Evolutionary conservation across 305 asterid species (phyloP), one percentile per base, ranked within the genome.

Genomic region (Rubia balearica): DNA sequence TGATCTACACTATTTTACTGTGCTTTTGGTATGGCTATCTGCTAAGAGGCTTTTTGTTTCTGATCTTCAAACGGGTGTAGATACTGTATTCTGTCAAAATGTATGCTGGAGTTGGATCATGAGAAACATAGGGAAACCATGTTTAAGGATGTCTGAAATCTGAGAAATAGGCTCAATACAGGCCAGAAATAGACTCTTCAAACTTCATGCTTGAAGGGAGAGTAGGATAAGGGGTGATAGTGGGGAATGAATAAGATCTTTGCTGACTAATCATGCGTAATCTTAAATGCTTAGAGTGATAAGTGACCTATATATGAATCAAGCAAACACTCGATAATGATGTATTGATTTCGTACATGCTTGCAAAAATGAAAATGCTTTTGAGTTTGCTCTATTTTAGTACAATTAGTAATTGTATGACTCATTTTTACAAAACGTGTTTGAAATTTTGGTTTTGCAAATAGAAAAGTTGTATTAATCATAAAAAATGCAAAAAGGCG

Each of bases 21-120:
- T 68, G 27, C 22, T 68, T 33, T 68, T 46, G 57, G n/a, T 67
- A 36, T 49, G 19, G 61, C 71, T 67, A 67, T n/a, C 13, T 46
- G 59, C 71, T 12, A 27, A 61, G 65, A 30, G 27, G 43, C 21
- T 27, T 57, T 57, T 19, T 36, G 10, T 13, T 48, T 22, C 22
- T 66, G 40, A 22, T 13, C 40, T 53, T 53, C 27, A 17, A n/a
- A 17, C 11, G 13, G n/a, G n/a, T 17, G 10, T 22, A 67, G 42
- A 13, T 67, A 14, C 42, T 3, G 2, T 11, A 4, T 17, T 53
- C 33, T 45, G 19, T 51, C 19, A 46, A 46, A 46, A 46, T 46
- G 53, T 46, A 46, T 46, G 3, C 11, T 43, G 41, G 41, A 38
- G 41, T 38, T 0, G 41, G 41, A 65, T 65, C 19, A 6, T 42